Conservation (phyloP, 352 stramenopile species). For the Phytophthora lateralis region DNA sequence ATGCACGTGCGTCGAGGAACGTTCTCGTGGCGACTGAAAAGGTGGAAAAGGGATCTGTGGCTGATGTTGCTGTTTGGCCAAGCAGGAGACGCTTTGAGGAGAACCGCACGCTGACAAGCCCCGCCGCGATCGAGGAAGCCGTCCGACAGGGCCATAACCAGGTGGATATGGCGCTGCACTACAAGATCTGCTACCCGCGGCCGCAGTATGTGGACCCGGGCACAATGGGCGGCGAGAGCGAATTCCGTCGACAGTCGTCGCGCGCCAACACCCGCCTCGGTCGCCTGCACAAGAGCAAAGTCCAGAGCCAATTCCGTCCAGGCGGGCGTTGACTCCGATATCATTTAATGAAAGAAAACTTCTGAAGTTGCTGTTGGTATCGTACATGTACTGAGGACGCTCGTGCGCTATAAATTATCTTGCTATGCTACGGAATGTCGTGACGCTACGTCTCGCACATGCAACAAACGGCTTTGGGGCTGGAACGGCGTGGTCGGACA, state of each 20-base stretch:
- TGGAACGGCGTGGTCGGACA: constrained; percentile 9
- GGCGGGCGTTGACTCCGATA: constrained; percentile 3
- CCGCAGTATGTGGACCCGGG: constrained; percentile 79
- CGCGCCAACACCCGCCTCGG: constrained; percentile 57
- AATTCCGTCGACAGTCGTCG: constrained; percentile 68
- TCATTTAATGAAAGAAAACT: constrained; percentile 14
- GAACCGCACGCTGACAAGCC: constrained; percentile 44
- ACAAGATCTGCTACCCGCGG: constrained; percentile 85
- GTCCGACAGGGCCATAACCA: constrained; percentile 68
- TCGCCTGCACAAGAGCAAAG: constrained; percentile 44
- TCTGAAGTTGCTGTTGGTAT: constrained; percentile 12
- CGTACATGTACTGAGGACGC: constrained; percentile 33
- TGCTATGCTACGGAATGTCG: constrained; percentile 28
- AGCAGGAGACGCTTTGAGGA: constrained; percentile 68
- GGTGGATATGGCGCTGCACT: constrained; percentile 82
- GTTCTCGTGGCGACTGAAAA: constrained; percentile 27
- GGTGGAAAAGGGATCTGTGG: constrained; percentile 20
- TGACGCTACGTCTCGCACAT: constrained; percentile 16
- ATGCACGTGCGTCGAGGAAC: constrained; percentile 11
- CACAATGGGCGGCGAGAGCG: constrained; percentile 73
- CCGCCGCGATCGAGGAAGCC: constrained; percentile 48
- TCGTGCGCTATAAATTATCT: constrained; percentile 41
- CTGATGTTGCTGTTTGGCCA: constrained; percentile 10
- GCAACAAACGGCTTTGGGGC: constrained; percentile 6
- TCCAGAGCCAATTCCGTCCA: constrained; percentile 58